Percentiles rank a stretch among this genome's conserved stretches.
These are phyloP conservation scores for Arthroderma sp. DNA, from an alignment of 2,329 filamentous ascomycete species.

Conservation along the genomic window DNA sequence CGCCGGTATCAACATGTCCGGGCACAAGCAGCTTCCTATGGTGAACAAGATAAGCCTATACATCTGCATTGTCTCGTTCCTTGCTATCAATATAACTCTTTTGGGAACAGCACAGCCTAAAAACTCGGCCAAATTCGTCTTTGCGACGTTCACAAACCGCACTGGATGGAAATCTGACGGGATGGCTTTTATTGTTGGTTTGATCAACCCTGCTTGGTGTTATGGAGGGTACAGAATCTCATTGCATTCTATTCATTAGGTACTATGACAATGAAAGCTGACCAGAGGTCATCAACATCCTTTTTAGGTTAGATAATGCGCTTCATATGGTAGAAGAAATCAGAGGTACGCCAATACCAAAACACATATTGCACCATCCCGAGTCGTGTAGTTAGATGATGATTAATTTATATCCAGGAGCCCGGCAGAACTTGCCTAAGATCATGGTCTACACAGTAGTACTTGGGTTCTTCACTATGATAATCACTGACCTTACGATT, in stretches of 20 bases:
- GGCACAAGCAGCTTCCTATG: background rate
- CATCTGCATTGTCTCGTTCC: background rate
- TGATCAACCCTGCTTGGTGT: conserved; percentile 26
- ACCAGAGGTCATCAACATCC: conserved; percentile 10
- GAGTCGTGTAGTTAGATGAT: background rate
- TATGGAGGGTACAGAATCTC: conserved; percentile 13
- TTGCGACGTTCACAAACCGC: conserved; percentile 38
- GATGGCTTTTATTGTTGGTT: conserved; percentile 38
- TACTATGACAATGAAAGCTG: background rate
- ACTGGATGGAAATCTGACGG: conserved; percentile 35
- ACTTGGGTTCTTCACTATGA: conserved; percentile 36
- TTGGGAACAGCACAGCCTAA: background rate
- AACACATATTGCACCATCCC: too few species aligned
- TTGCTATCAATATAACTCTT: background rate
- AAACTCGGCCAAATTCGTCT: conserved; percentile 32
- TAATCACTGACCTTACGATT: conserved; percentile 34
- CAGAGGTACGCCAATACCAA: background rate
- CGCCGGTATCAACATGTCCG: background rate
- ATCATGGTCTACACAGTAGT: conserved; percentile 31
- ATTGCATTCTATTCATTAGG: conserved; percentile 19
- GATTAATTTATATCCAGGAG: conserved; percentile 24
- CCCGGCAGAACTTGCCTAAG: conserved; percentile 14
- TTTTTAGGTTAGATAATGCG: conserved; percentile 36
- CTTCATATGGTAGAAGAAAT: conserved; percentile 40
- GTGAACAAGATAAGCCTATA: background rate